Conservation (phyloP, 1,284 basidiomycete genomes). For the Microbotryomycetes sp. region DNA sequence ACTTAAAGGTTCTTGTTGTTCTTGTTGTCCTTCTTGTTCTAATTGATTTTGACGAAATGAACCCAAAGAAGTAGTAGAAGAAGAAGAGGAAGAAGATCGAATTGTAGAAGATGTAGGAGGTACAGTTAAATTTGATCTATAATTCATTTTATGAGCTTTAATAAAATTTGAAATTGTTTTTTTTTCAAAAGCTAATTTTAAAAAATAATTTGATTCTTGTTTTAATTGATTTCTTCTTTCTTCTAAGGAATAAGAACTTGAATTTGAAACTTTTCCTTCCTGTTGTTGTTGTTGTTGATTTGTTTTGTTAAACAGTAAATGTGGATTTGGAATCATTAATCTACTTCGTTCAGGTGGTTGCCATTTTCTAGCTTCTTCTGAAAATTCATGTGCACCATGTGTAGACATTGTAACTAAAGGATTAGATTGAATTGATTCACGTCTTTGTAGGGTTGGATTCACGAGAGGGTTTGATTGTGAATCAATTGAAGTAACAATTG, state of each 20-base stretch:
- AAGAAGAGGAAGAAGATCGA: neutral
- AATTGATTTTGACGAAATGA: too few relatives aligned
- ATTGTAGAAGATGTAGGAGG: conserved; percentile 1
- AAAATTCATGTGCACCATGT: conserved; percentile 7
- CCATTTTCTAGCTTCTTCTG: conserved; percentile 1
- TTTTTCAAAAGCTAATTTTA: neutral
- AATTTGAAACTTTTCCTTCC: too few relatives aligned
- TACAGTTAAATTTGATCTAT: neutral
- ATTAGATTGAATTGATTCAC: too few relatives aligned
- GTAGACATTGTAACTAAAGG: too few relatives aligned
- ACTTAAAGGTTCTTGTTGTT: neutral
- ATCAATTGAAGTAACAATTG: too few relatives aligned
- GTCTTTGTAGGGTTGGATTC: neutral
- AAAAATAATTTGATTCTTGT: neutral
- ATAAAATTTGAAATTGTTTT: neutral
- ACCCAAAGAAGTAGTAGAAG: neutral
- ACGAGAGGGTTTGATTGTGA: neutral
- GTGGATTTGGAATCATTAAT: neutral
- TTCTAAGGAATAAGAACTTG: neutral
- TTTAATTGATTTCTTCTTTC: neutral
- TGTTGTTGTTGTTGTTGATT: too few relatives aligned
- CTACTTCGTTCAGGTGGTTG: neutral
- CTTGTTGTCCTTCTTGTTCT: too few relatives aligned
- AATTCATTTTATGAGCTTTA: neutral
- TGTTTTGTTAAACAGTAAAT: too few relatives aligned